A percentile compares a stretch with the other conserved stretches of the same genome.
These are phyloP conservation scores for Saururus chinensis DNA, from an alignment of 164 flowering plant genomes.

Conservation along the genomic window DNA sequence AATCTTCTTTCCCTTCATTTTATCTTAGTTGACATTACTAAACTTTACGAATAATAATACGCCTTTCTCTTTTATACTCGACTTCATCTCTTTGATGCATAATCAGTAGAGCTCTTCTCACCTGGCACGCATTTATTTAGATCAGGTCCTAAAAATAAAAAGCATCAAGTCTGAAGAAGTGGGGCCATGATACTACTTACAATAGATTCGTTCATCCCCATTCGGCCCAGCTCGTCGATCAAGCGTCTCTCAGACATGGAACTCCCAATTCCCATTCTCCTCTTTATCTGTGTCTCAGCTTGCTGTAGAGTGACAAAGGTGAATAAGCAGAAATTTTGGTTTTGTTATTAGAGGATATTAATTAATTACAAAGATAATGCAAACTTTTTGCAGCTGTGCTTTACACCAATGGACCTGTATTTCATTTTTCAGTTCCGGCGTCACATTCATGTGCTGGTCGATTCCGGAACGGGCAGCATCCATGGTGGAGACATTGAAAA, in stretches of 20 bases:
- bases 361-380: neutral
- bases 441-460: constrained; percentile 63
- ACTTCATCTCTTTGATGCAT: constrained; percentile 99
- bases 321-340: neutral
- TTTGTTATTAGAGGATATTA: neutral
- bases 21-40: no score
- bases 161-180: neutral
- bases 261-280: constrained; percentile 93
- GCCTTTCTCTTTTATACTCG: constrained; percentile 88
- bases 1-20: no score
- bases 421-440: constrained; percentile 75
- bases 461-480: constrained; percentile 97
- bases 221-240: constrained; percentile 77
- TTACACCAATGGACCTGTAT: constrained; percentile 49
- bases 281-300: constrained; percentile 91
- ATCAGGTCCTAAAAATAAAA: neutral
- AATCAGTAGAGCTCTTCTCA: constrained; percentile 78
- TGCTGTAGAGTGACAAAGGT: constrained; percentile 37
- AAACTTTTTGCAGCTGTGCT: neutral
- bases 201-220: constrained; percentile 90
- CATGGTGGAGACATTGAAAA: constrained; percentile 82
- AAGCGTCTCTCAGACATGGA: constrained; percentile 84
- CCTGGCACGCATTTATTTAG: constrained; percentile 28
- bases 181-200: constrained; percentile 28
- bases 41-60: constrained; percentile 66